Evolutionary conservation across 257 asterid species (phyloP).

Genomic region (Apocynum venetum): DNA sequence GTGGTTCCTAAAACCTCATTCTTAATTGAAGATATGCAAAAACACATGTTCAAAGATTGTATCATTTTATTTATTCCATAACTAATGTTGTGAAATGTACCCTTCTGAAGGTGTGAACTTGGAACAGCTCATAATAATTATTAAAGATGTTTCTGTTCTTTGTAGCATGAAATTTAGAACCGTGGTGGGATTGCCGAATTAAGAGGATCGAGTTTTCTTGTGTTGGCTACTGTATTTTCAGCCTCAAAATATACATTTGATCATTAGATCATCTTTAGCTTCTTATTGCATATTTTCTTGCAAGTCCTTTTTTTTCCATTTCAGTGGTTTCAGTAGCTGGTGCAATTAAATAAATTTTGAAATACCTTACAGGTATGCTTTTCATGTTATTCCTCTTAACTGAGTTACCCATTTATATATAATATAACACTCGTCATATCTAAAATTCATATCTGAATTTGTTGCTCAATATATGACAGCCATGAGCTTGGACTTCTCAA

Average conservation of each 20-base stretch:
- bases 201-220: background rate
- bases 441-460: background rate
- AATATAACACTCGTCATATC: background rate
- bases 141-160: background rate
- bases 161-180: background rate
- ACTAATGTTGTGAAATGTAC: background rate
- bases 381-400: background rate
- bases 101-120: background rate
- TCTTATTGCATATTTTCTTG: background rate
- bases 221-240: background rate
- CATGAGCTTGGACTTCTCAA: background rate
- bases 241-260: background rate
- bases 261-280: background rate
- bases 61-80: no score
- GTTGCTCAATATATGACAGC: background rate
- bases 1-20: background rate
- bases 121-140: background rate
- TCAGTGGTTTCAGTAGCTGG: background rate
- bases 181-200: background rate
- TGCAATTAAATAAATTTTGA: background rate
- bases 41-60: background rate
- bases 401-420: background rate
- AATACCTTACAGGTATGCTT: background rate
- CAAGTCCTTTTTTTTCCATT: background rate
- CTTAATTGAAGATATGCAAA: background rate